A percentile compares a stretch with the other conserved stretches of the same genome.
phyloP scores from a whole-genome alignment of 1,284 basidiomycete genomes.

The Porodaedalea pini region DNA sequence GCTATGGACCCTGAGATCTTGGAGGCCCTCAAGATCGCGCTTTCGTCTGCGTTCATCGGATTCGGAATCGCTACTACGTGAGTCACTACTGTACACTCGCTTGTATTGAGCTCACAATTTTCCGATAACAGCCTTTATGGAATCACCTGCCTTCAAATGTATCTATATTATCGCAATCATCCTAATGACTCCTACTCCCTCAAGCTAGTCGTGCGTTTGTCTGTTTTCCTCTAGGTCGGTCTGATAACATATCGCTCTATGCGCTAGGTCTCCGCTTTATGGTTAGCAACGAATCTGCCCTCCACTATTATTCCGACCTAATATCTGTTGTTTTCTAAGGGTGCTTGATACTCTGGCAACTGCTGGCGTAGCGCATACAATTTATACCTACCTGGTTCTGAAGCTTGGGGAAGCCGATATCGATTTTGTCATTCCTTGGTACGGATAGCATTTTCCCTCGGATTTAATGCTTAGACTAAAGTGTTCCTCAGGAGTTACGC shows the following conservation, averaged over 20 bases:
- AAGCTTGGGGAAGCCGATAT: background rate
- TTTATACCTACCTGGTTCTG: conserved; percentile 4
- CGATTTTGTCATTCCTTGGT: conserved; percentile 6
- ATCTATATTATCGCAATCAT: conserved; percentile 10
- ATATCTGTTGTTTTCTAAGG: background rate
- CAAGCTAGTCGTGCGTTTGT: background rate
- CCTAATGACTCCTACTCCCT: background rate
- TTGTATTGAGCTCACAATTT: background rate
- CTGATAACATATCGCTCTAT: too few species aligned
- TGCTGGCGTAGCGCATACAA: background rate
- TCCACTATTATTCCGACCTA: background rate
- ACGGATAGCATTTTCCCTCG: background rate
- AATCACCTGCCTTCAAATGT: conserved; percentile 6
- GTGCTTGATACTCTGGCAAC: conserved; percentile 6
- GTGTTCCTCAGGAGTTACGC: conserved; percentile 8
- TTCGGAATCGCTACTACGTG: conserved; percentile 5
- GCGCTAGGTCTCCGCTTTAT: background rate
- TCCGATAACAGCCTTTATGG: background rate
- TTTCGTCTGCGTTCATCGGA: background rate
- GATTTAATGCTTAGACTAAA: background rate
- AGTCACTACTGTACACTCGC: background rate
- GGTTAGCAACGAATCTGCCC: background rate
- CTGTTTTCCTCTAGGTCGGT: background rate
- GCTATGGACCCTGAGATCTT: conserved; percentile 2
- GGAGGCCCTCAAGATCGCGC: background rate